Evolutionary conservation across 2,329 filamentous ascomycete species (phyloP).

Genomic region (Fusarium pseudocircinatum): DNA sequence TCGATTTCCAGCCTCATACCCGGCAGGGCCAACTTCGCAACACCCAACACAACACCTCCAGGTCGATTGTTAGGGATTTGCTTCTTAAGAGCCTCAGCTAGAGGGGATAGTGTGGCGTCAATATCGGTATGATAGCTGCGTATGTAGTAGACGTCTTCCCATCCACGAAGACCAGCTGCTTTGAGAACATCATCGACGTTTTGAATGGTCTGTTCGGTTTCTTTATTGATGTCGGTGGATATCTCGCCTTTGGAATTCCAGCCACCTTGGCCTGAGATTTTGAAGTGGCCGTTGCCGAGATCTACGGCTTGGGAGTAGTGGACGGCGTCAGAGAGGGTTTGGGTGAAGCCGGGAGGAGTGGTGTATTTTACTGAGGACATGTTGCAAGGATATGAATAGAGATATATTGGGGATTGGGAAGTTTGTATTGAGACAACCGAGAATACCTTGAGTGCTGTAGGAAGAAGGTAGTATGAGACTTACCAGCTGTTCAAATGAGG

Average conservation of each 20-base stretch:
- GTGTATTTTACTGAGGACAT: conserved; percentile 20
- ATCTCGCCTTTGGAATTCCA: conserved; percentile 32
- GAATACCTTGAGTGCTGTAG: not conserved
- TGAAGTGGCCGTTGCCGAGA: conserved; percentile 36
- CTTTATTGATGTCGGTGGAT: conserved; percentile 7
- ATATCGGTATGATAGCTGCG: conserved; percentile 40
- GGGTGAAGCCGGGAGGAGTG: conserved; percentile 1
- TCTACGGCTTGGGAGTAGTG: conserved; percentile 42
- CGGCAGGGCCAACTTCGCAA: conserved; percentile 30
- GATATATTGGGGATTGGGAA: not conserved
- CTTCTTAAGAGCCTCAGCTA: conserved; percentile 16
- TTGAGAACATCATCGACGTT: conserved; percentile 41
- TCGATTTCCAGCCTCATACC: conserved; percentile 38
- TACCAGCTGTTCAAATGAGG: not conserved
- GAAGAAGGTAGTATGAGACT: not conserved
- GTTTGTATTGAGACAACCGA: too few relatives aligned
- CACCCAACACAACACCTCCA: conserved; percentile 1
- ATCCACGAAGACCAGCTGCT: conserved; percentile 34
- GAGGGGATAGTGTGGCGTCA: conserved; percentile 9
- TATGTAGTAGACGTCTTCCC: conserved; percentile 44
- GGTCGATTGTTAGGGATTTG: conserved; percentile 25
- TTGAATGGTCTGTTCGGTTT: conserved; percentile 33
- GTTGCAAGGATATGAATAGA: not conserved
- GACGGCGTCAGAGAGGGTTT: conserved; percentile 5
- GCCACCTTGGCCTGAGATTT: conserved; percentile 40